Evolutionary conservation across 2,329 filamentous ascomycete species (phyloP), one percentile per base, ranked within the genome.

Genomic region (Colletotrichum plurivorum): DNA sequence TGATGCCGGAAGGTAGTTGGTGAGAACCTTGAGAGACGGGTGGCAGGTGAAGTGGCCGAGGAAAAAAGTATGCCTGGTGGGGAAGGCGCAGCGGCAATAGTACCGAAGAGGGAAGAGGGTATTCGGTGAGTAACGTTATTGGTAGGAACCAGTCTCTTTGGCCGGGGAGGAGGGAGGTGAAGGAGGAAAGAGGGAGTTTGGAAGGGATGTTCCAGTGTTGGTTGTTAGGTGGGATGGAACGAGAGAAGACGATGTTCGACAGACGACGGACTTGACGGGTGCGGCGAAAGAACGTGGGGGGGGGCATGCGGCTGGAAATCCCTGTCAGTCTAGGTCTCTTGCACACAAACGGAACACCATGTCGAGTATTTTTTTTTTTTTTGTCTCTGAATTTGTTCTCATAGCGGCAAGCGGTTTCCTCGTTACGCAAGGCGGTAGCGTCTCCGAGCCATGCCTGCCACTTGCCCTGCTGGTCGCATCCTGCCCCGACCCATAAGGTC

Each of bases 21-120:
- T 60, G 62, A 55, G 62, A 62, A 66, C 66, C 66, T 69, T 69
- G 66, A 66, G 62, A 69, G 62, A 57, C 41, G 12, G 15, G 22
- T 25, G 4, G 5, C 8, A 49, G 43, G 16, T 46, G 18, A 43
- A 3, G 9, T 51, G 43, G 45, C 57, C 58, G 58, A 57, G 52
- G n/a, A 16, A 46, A 20, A 22, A 20, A 57, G 27, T 31, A 31
- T 31, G 27, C 8, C 27, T 31, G 27, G 27, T 31, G 27, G 27
- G 27, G 27, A 31, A 31, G 27, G 27, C 27, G 27, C 27, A 31
- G 62, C 62, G 43, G 55, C 48, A 60, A 3, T 36, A 22, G n/a
- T 60, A 27, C 55, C 46, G 36, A 27, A 48, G 22, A 52, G 62
- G 51, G 54, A 49, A 31, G 27, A 31, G 27, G 9, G 27, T 22